Evolutionary conservation across 768 basidiomycete genomes (phyloP).

Genomic region (Daedaleopsis sinensis): DNA sequence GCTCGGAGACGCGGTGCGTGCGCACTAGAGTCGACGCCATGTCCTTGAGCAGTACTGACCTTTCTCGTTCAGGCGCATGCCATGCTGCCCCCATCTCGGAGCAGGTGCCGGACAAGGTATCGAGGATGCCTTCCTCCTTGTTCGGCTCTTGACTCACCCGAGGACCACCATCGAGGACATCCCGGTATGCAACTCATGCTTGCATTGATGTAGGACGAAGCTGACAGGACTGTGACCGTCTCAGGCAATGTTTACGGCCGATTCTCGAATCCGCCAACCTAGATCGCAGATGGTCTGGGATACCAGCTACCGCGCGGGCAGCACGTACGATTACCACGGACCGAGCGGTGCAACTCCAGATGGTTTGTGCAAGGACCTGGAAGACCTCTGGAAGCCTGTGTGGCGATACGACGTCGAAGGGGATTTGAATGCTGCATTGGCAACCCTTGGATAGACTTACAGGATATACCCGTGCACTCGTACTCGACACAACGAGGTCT

Average conservation of each 20-base stretch:
- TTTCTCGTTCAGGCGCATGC: conserved; percentile 45
- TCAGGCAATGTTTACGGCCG: conserved; percentile 49
- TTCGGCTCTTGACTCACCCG: conserved; percentile 47
- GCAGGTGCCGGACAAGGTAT: conserved; percentile 63
- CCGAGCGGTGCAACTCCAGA: conserved; percentile 31
- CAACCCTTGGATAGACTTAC: background rate
- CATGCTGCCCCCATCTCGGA: conserved; percentile 60
- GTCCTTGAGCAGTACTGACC: background rate
- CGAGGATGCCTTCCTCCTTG: conserved; percentile 55
- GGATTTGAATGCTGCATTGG: conserved; percentile 35
- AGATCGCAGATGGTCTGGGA: conserved; percentile 53
- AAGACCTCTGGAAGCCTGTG: conserved; percentile 48
- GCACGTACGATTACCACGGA: conserved; percentile 46
- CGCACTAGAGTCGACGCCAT: background rate
- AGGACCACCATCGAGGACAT: conserved; percentile 43
- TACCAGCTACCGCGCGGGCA: conserved; percentile 44
- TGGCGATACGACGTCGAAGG: conserved; percentile 47
- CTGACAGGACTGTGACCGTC: background rate
- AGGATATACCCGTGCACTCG: background rate
- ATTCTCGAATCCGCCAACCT: conserved; percentile 46
- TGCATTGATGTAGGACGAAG: background rate
- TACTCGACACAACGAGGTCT: no score
- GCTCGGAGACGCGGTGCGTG: conserved; percentile 50
- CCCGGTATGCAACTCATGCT: conserved; percentile 36
- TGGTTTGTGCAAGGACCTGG: conserved; percentile 38